Percentiles rank a stretch among this genome's conserved stretches.
Conservation (phyloP, 2,329 filamentous ascomycete genomes). For the Sclerotinia sclerotiorum region DNA sequence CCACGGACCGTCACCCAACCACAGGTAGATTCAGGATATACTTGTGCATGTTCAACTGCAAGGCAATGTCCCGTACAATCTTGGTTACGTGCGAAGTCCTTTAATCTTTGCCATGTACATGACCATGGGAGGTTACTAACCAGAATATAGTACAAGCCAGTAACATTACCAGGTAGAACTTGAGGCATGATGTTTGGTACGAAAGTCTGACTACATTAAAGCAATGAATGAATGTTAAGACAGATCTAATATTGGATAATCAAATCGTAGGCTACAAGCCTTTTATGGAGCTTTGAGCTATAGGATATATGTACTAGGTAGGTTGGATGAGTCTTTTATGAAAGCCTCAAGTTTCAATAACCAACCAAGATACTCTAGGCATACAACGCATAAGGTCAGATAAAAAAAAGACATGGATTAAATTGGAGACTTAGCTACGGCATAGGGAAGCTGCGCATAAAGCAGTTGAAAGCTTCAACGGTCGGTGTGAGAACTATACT, state of each 20-base stretch:
- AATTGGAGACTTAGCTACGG: neutral
- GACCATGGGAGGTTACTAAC: constrained; percentile 29
- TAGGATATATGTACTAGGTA: neutral
- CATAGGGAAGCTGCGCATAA: neutral
- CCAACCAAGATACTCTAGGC: neutral
- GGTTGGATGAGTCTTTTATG: neutral
- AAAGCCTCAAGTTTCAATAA: neutral
- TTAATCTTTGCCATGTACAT: constrained; percentile 34
- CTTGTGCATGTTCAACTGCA: constrained; percentile 33
- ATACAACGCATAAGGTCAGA: constrained; percentile 5
- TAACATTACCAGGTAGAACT: constrained; percentile 24
- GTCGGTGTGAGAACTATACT: neutral
- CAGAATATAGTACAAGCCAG: constrained; percentile 26
- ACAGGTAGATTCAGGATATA: constrained; percentile 30
- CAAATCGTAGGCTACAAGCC: neutral
- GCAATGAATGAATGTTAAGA: neutral
- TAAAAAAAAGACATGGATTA: neutral
- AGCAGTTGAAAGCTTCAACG: neutral
- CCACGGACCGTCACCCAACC: constrained; percentile 34
- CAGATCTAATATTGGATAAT: neutral
- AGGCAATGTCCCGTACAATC: constrained; percentile 27
- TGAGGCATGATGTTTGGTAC: constrained; percentile 21
- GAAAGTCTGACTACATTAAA: neutral
- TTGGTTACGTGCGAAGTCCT: constrained; percentile 33
- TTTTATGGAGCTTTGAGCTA: neutral